Conservation (phyloP, 148 eudicot species). For the Pharnaceum exiguum region DNA sequence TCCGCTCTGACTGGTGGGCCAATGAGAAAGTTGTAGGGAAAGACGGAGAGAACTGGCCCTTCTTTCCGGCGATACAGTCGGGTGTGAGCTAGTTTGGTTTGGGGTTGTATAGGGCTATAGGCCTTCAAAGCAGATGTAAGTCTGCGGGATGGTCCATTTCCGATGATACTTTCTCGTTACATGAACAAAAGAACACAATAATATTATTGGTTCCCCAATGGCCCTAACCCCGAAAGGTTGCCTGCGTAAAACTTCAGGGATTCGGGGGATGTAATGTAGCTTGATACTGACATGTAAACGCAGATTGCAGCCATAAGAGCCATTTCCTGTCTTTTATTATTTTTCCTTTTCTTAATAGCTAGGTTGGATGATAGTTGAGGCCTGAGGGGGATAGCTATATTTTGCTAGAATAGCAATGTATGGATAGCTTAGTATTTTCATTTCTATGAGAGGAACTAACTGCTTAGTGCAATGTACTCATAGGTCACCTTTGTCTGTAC, state of each 20-base stretch:
- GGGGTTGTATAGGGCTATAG: neutral
- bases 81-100: constrained; percentile 42
- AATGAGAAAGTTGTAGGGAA: constrained; percentile 56
- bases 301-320: constrained; percentile 9
- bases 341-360: constrained; percentile 8
- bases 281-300: constrained; percentile 23
- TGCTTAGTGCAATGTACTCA: constrained; percentile 5
- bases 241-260: neutral
- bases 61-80: constrained; percentile 75
- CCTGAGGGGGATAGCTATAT: constrained; percentile 1
- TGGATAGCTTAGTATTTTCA: constrained; percentile 1
- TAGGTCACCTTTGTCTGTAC: constrained; percentile 13
- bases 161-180: constrained; percentile 7
- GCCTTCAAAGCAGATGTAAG: constrained; percentile 16
- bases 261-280: constrained; percentile 9
- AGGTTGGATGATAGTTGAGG: constrained; percentile 11
- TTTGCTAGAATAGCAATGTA: constrained; percentile 16
- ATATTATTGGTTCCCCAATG: constrained; percentile 26
- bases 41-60: constrained; percentile 76
- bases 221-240: neutral
- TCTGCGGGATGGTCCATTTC: constrained; percentile 12
- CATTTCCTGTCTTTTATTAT: constrained; percentile 6
- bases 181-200: constrained; percentile 21
- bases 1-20: constrained; percentile 79
- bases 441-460: constrained; percentile 14